A percentile compares a stretch with the other conserved stretches of the same genome.
These are phyloP conservation scores for Amanita pseudoporphyria DNA, from an alignment of 768 basidiomycete species.

Conservation along the genomic window DNA sequence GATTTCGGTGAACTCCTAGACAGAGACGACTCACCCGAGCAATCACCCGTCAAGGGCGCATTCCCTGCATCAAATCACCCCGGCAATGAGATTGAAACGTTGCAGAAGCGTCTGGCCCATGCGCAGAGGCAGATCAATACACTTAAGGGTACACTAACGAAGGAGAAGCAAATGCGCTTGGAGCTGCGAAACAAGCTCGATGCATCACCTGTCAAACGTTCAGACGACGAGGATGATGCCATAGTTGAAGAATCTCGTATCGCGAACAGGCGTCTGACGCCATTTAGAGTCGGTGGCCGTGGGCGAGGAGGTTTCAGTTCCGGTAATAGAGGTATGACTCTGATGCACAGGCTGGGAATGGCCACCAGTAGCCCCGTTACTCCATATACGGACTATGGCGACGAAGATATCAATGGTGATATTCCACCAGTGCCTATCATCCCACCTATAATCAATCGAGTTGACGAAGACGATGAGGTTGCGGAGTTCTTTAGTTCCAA, in stretches of 20 bases:
- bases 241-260: conserved; percentile 35
- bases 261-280: conserved; percentile 32
- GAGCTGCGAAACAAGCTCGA: conserved; percentile 51
- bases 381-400: conserved; percentile 37
- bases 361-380: conserved; percentile 37
- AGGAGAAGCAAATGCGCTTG: conserved; percentile 78
- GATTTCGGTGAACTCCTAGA: conserved; percentile 3
- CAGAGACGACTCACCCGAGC: conserved; percentile 6
- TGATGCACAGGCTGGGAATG: conserved; percentile 54
- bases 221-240: conserved; percentile 32
- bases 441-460: conserved; percentile 24
- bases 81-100: conserved; percentile 69
- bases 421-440: conserved; percentile 34
- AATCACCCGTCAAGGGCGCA: conserved; percentile 6
- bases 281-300: conserved; percentile 49
- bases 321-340: conserved; percentile 38
- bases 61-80: conserved; percentile 70
- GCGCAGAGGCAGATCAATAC: conserved; percentile 82
- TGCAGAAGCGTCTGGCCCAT: conserved; percentile 76
- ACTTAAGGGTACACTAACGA: conserved; percentile 65
- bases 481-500: conserved; percentile 25
- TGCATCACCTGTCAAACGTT: conserved; percentile 24
- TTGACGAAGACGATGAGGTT: conserved; percentile 27
- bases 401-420: conserved; percentile 29
- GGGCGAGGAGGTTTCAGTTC: conserved; percentile 27